Evolutionary conservation across 345 rosid species (phyloP).

Genomic region (Salix purpurea): DNA sequence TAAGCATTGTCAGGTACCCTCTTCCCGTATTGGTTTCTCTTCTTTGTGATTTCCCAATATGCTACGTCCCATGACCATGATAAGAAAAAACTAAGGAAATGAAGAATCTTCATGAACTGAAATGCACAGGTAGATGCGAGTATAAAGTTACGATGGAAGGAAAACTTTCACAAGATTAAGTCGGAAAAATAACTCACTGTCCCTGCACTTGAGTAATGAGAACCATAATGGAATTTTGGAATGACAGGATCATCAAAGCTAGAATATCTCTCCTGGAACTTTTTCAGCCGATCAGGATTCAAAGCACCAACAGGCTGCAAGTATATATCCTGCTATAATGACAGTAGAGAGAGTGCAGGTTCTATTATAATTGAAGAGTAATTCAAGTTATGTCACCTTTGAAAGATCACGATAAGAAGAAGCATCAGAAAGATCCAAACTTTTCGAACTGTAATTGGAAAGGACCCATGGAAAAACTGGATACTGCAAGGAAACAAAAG

Average conservation of each 20-base stretch:
- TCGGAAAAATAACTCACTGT: constrained; percentile 53
- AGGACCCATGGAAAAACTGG: constrained; percentile 99
- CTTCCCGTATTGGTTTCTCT: too few species aligned
- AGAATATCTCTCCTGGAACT: constrained; percentile 92
- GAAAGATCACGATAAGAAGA: constrained; percentile 91
- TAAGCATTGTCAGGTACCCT: background rate
- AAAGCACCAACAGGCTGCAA: constrained; percentile 97
- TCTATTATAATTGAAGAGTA: constrained; percentile 17
- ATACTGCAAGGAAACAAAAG: constrained; percentile 59
- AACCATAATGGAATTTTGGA: constrained; percentile 97
- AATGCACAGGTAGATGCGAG: background rate
- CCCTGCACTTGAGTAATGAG: constrained; percentile 98
- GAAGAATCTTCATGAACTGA: constrained; percentile 1
- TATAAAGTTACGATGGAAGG: background rate
- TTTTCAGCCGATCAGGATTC: constrained; percentile 71
- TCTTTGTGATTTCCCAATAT: background rate
- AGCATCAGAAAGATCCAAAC: constrained; percentile 76
- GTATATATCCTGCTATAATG: constrained; percentile 19
- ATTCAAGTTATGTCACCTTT: constrained; percentile 53
- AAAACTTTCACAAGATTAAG: constrained; percentile 9
- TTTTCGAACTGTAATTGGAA: constrained; percentile 72
- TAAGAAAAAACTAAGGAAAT: background rate
- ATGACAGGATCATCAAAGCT: constrained; percentile 96
- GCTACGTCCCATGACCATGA: background rate
- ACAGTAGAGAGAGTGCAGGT: constrained; percentile 17